These are phyloP conservation scores for Flaveria robusta DNA, from an alignment of 129 eudicot species.

Conservation along the genomic window DNA sequence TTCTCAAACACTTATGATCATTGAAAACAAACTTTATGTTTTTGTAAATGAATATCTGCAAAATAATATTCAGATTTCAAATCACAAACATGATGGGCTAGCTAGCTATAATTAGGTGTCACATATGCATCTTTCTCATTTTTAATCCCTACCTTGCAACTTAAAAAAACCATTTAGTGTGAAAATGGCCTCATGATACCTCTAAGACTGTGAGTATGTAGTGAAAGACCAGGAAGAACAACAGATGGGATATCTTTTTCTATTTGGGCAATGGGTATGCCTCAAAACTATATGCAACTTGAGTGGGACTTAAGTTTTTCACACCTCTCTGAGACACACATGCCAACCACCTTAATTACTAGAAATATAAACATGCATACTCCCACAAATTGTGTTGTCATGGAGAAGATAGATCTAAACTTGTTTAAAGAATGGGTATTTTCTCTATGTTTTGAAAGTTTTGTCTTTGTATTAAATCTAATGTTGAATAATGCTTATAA, in stretches of 20 bases:
- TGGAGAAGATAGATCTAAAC: not conserved
- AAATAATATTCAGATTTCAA: not conserved
- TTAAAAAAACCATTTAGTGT: constrained; percentile 23
- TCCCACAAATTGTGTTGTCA: constrained; percentile 9
- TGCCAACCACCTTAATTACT: constrained; percentile 45
- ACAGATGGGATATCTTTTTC: constrained; percentile 70
- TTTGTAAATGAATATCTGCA: not conserved
- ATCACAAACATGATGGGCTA: constrained; percentile 24
- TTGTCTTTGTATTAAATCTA: not conserved
- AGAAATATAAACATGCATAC: constrained; percentile 27
- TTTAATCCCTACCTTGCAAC: constrained; percentile 14
- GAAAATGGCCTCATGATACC: constrained; percentile 21
- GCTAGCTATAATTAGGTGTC: constrained; percentile 30
- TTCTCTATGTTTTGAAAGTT: not conserved
- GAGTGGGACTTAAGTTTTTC: constrained; percentile 71
- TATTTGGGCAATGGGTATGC: constrained; percentile 67
- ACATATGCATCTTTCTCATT: constrained; percentile 35
- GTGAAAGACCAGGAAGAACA: constrained; percentile 39
- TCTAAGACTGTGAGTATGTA: constrained; percentile 25
- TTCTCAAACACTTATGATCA: not conserved
- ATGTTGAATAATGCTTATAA: not conserved
- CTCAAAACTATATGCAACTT: constrained; percentile 46
- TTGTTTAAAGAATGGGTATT: not conserved
- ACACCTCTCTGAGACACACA: constrained; percentile 53
- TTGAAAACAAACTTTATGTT: not conserved